A percentile compares a stretch with the other conserved stretches of the same genome.
phyloP scores from a whole-genome alignment of 2,329 filamentous ascomycete species.

The Trichoderma sp. region DNA sequence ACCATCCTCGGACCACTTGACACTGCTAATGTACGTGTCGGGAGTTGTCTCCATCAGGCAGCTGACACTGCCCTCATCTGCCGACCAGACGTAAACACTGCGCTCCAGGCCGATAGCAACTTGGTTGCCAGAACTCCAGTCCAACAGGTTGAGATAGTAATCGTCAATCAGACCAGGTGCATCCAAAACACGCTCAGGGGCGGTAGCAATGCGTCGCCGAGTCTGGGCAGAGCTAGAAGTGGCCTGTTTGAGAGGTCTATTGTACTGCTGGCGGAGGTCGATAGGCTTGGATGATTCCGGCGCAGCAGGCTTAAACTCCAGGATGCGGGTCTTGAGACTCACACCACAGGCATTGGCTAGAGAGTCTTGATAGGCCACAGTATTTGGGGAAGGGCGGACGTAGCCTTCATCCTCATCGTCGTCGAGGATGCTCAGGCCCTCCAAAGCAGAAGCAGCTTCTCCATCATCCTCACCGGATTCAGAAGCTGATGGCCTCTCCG shows the following conservation, averaged over 20 bases:
- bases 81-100: slow-evolving; percentile 98
- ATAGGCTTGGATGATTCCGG: slow-evolving; percentile 98
- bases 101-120: slow-evolving; percentile 97
- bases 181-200: slow-evolving; percentile 93
- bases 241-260: slow-evolving; percentile 84
- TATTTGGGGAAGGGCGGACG: slow-evolving; percentile 80
- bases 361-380: slow-evolving; percentile 88
- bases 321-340: slow-evolving; percentile 89
- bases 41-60: slow-evolving; percentile 83
- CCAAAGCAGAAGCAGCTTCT: slow-evolving; percentile 69
- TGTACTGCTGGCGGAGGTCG: slow-evolving; percentile 96
- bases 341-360: slow-evolving; percentile 90
- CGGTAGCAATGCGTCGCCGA: slow-evolving; percentile 87
- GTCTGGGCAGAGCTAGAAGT: slow-evolving; percentile 78
- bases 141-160: slow-evolving; percentile 97
- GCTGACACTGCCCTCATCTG: slow-evolving; percentile 85
- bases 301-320: slow-evolving; percentile 97
- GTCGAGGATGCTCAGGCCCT: slow-evolving; percentile 73
- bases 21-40: slow-evolving; percentile 95
- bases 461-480: slow-evolving; percentile 75
- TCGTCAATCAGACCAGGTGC: slow-evolving; percentile 95
- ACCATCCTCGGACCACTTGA: slow-evolving; percentile 98
- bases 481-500: slow-evolving; percentile 74
- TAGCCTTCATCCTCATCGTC: slow-evolving; percentile 65
- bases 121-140: slow-evolving; percentile 98